Evolutionary conservation across 352 stramenopile species (phyloP), one percentile per base, ranked within the genome.

Genomic region (Bremia lactucae): DNA sequence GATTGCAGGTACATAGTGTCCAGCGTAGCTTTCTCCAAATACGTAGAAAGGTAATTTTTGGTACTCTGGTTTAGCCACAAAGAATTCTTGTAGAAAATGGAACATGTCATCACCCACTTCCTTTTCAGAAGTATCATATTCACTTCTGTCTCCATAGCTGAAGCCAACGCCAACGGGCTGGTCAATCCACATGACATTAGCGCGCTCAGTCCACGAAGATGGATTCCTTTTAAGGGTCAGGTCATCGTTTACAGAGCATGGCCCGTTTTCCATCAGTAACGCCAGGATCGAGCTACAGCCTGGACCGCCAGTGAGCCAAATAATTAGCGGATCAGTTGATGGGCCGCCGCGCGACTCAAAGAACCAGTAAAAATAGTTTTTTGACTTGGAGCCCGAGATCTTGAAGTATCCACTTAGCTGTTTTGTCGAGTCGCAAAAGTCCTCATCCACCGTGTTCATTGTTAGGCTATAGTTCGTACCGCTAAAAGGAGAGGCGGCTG

Each of bases 351-450:
- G 76, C 19, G 80, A 93, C 65, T 97, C 91, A 53, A 97, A 97
- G 64, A 97, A 95, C 87, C 91, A 97, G 67, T 95, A 97, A 50
- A 98, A 98, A 53, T 97, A 94, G 59, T 97, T 84, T 66, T 97
- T 97, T 31, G 62, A 78, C 60, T 83, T 75, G 50, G 68, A 83
- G 18, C 72, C 70, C 14, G 65, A 49, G 54, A 93, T 83, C 45
- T 87, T 79, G 49, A 93, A 89, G 68, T 90, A 93, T 23, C 81
- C 81, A 41, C 72, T 85, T 26, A 87, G 47, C 42, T 85, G 71
- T 59, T 85, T 79, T 16, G 77, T 84, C n/a, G 58, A 55, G 52
- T 87, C 72, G 40, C 77, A 87, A 26, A 87, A 89, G 8, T 59
- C 61, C 13, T 68, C 57, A 14, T 70, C 68, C 41, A 87, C 78